Evolutionary conservation across 2,329 filamentous ascomycete genomes (phyloP).

Genomic region (Xylariales sp.): DNA sequence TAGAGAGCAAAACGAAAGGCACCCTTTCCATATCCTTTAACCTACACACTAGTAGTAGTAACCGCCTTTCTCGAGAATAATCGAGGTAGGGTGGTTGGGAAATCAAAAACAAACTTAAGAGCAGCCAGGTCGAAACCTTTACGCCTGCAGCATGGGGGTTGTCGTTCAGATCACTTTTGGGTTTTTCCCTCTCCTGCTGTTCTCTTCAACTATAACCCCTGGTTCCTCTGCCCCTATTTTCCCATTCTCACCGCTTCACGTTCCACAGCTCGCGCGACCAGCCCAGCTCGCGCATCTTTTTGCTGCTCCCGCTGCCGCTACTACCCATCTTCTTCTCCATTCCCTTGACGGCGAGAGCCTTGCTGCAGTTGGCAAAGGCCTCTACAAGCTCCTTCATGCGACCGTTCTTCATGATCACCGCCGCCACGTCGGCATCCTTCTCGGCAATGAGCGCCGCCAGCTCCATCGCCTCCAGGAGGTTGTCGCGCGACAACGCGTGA

Average conservation of each 20-base stretch:
- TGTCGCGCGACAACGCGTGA: slow-evolving; percentile 67
- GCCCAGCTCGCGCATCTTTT: slow-evolving; percentile 57
- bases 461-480: slow-evolving; percentile 82
- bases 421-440: slow-evolving; percentile 61
- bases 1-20: too few relatives aligned
- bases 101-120: too few relatives aligned
- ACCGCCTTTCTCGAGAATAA: too few relatives aligned
- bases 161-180: too few relatives aligned
- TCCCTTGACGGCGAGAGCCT: slow-evolving; percentile 58
- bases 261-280: slow-evolving; percentile 62
- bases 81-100: too few relatives aligned
- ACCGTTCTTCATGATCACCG: slow-evolving; percentile 57
- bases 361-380: slow-evolving; percentile 72
- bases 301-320: slow-evolving; percentile 44
- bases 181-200: too few relatives aligned
- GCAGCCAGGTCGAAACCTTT: too few relatives aligned
- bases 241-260: slow-evolving; percentile 37
- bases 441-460: slow-evolving; percentile 72
- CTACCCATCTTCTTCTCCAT: slow-evolving; percentile 46
- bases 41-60: too few relatives aligned
- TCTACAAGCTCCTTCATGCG: slow-evolving; percentile 74
- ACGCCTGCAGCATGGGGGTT: too few relatives aligned
- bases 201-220: too few relatives aligned
- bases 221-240: too few relatives aligned
- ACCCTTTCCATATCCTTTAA: too few relatives aligned